These are phyloP conservation scores for Ceratocystis destructans DNA, from an alignment of 2,329 filamentous ascomycete species.

Conservation along the genomic window DNA sequence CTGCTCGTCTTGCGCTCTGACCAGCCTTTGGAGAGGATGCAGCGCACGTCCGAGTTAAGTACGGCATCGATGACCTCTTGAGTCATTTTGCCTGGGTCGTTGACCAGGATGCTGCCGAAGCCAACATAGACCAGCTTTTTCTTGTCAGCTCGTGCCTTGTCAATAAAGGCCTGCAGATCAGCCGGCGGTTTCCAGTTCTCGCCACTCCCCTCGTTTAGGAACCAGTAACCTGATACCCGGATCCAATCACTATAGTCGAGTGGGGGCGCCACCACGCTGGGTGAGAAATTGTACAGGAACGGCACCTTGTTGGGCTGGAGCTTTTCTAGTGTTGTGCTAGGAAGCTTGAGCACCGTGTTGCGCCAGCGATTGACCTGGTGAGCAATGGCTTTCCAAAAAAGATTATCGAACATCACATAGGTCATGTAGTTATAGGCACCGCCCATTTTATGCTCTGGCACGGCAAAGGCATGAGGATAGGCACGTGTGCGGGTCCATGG, in stretches of 20 bases:
- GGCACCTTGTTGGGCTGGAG: constrained; percentile 96
- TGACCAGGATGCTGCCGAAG: constrained; percentile 90
- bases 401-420: constrained; percentile 89
- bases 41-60: constrained; percentile 78
- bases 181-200: constrained; percentile 54
- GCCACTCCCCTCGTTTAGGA: constrained; percentile 58
- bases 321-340: constrained; percentile 71
- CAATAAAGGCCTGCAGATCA: constrained; percentile 69
- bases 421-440: constrained; percentile 91
- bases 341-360: constrained; percentile 62
- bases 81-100: constrained; percentile 76
- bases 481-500: constrained; percentile 93
- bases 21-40: constrained; percentile 94
- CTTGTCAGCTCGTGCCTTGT: constrained; percentile 60
- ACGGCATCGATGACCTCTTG: constrained; percentile 89
- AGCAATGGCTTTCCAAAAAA: constrained; percentile 91
- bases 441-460: constrained; percentile 85
- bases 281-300: constrained; percentile 95
- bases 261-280: constrained; percentile 82
- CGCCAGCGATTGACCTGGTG: constrained; percentile 89
- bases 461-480: constrained; percentile 92
- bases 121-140: constrained; percentile 96
- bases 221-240: constrained; percentile 95
- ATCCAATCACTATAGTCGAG: constrained; percentile 98
- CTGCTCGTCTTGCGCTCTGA: constrained; percentile 56